These are phyloP conservation scores for Solanum pimpinellifolium DNA, from an alignment of 257 asterid species.

Conservation along the genomic window DNA sequence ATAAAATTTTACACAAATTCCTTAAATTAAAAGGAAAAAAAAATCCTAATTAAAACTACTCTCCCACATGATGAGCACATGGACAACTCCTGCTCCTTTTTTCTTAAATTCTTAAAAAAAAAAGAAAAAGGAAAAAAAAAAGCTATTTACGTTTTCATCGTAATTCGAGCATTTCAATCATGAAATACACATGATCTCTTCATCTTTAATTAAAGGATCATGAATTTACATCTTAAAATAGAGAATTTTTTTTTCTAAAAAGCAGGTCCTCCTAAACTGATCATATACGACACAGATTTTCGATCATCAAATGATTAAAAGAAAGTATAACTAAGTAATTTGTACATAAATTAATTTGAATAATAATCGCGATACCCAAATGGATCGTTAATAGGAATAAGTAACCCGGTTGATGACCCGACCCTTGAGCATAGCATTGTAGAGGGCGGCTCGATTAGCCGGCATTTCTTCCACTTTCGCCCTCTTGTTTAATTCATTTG, in stretches of 20 bases:
- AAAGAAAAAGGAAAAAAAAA: not conserved
- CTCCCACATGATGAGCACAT: not conserved
- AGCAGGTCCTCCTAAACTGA: too few relatives aligned
- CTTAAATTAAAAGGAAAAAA: not conserved
- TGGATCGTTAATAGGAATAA: constrained; percentile 23
- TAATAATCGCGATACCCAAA: not conserved
- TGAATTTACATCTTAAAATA: not conserved
- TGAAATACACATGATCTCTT: not conserved
- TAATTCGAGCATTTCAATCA: not conserved
- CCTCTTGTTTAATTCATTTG: not conserved
- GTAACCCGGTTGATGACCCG: constrained; percentile 40
- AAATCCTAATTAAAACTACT: not conserved
- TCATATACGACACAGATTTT: too few relatives aligned
- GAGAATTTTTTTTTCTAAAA: too few relatives aligned
- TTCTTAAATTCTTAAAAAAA: not conserved
- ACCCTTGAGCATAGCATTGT: constrained; percentile 62
- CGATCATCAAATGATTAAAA: not conserved
- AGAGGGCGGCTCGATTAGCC: constrained; percentile 56
- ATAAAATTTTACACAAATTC: not conserved
- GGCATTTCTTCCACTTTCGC: constrained; percentile 41
- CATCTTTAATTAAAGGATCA: not conserved
- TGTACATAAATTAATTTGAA: constrained; percentile 2
- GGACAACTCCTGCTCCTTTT: not conserved
- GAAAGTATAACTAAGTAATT: not conserved
- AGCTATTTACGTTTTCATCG: not conserved